Percentiles rank a stretch among this genome's conserved stretches.
These are phyloP conservation scores for Leishmania arabica DNA, from an alignment of 208 protist genomes.

Conservation along the genomic window DNA sequence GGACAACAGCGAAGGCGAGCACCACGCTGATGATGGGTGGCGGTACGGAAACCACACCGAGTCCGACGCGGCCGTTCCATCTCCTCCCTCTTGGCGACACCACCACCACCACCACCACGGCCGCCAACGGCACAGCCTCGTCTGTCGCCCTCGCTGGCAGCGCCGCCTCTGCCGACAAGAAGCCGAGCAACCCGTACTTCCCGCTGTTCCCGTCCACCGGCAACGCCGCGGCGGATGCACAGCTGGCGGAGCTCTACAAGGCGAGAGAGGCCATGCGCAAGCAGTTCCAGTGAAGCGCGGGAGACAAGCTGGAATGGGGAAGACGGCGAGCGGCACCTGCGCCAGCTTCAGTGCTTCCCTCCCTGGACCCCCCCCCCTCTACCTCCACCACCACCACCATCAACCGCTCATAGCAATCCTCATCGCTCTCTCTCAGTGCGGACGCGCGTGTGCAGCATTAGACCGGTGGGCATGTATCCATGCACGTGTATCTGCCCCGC, in stretches of 20 bases:
- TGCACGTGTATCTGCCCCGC: no score
- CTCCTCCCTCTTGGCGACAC: constrained; percentile 14
- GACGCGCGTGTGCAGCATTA: no score
- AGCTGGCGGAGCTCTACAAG: constrained; percentile 77
- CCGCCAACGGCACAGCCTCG: background rate
- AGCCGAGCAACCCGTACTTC: constrained; percentile 58
- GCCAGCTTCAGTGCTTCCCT: background rate
- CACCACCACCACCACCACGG: background rate
- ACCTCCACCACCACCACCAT: background rate
- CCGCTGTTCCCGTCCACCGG: constrained; percentile 72
- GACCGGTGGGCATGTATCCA: no score
- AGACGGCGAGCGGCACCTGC: background rate
- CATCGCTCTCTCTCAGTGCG: background rate
- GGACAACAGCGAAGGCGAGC: background rate
- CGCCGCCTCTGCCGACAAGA: background rate
- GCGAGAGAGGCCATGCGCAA: constrained; percentile 71
- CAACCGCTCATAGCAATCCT: background rate
- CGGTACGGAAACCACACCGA: background rate
- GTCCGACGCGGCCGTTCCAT: constrained; percentile 25
- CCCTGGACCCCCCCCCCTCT: background rate
- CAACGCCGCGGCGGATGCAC: constrained; percentile 70
- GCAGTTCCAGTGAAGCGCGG: constrained; percentile 32
- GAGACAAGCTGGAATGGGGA: background rate
- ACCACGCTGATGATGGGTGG: background rate
- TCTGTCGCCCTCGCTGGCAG: background rate